Percentiles rank a stretch among this genome's conserved stretches.
phyloP scores from a whole-genome alignment of 2,329 filamentous ascomycete species.

The Aspergillus aculeatinus region DNA sequence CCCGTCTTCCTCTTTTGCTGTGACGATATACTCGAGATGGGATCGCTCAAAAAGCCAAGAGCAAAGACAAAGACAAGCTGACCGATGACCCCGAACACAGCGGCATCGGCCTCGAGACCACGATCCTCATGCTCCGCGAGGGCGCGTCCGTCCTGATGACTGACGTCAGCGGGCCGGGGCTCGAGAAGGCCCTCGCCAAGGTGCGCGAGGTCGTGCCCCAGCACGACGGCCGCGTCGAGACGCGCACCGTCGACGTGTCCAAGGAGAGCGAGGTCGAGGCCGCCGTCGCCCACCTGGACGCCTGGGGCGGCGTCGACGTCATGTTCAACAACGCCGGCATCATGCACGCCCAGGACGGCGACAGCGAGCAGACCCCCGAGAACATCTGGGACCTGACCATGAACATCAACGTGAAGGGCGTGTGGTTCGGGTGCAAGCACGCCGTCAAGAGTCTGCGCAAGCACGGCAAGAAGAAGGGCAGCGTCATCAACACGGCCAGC shows the following conservation, averaged over 20 bases:
- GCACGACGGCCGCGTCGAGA: conserved; percentile 25
- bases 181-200: conserved; percentile 74
- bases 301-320: conserved; percentile 84
- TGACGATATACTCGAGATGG: too few species aligned
- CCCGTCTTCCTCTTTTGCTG: not conserved
- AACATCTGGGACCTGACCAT: conserved; percentile 93
- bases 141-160: conserved; percentile 82
- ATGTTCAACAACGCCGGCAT: conserved; percentile 98
- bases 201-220: conserved; percentile 68
- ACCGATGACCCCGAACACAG: conserved; percentile 35
- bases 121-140: conserved; percentile 84
- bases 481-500: conserved; percentile 89
- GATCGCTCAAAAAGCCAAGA: too few species aligned
- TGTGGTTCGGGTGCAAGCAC: conserved; percentile 96
- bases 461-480: conserved; percentile 74
- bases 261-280: conserved; percentile 77
- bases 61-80: too few species aligned
- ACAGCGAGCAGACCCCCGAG: conserved; percentile 81
- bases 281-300: conserved; percentile 71
- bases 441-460: conserved; percentile 78
- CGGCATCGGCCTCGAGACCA: conserved; percentile 89
- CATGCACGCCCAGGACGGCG: conserved; percentile 82
- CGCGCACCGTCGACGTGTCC: conserved; percentile 66
- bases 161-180: conserved; percentile 76
- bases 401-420: conserved; percentile 93